Conservation (phyloP, 768 basidiomycete species). For the Hemileccinum impolitum region DNA sequence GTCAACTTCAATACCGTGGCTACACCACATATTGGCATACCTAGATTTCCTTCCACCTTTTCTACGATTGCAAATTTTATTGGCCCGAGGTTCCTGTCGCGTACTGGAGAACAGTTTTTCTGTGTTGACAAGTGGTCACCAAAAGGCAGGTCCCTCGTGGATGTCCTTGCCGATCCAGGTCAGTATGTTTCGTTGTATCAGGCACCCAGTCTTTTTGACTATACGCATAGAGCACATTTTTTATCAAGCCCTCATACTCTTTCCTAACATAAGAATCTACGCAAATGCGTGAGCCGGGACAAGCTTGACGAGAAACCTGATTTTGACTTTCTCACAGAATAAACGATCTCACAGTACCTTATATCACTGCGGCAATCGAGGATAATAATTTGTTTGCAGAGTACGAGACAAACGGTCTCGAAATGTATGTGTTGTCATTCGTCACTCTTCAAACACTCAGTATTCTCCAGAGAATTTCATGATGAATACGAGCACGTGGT, state of each 20-base stretch:
- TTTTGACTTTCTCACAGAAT: constrained; percentile 39
- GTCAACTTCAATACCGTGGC: constrained; percentile 83
- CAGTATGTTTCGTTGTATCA: constrained; percentile 11
- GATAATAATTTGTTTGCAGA: constrained; percentile 61
- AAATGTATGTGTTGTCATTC: constrained; percentile 46
- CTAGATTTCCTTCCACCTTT: constrained; percentile 55
- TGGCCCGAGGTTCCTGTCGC: constrained; percentile 66
- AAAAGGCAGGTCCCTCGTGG: constrained; percentile 62
- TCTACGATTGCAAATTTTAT: constrained; percentile 51
- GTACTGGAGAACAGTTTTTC: constrained; percentile 81
- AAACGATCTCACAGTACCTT: constrained; percentile 80
- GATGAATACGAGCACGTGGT: constrained; percentile 58
- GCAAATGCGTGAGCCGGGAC: constrained; percentile 63
- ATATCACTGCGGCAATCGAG: constrained; percentile 73
- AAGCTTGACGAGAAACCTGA: neutral
- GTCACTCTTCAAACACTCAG: constrained; percentile 4
- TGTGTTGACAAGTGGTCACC: constrained; percentile 70
- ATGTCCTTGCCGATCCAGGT: constrained; percentile 82
- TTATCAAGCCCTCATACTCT: constrained; percentile 64
- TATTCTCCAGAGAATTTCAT: constrained; percentile 45
- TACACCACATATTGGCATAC: constrained; percentile 79
- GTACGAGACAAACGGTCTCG: constrained; percentile 52
- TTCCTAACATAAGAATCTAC: constrained; percentile 70
- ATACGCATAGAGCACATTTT: constrained; percentile 61
- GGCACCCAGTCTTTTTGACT: neutral